Base-by-base conservation (phyloP, 2,329 filamentous ascomycete genomes). In the Plenodomus lindquistii region DNA sequence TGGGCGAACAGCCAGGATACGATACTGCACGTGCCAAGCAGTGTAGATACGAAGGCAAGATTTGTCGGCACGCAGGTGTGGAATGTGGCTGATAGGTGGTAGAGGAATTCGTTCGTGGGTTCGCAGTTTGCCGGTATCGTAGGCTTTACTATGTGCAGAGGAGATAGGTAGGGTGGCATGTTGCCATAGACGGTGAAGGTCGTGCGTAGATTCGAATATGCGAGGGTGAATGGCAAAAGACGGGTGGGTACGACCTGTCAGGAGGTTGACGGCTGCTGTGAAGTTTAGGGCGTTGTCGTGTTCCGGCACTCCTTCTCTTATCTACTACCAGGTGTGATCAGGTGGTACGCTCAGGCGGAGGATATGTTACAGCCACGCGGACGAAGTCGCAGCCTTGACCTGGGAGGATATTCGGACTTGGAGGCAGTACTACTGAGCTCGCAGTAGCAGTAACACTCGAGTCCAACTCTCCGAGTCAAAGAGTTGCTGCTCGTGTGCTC, bases 1-100 rank as follows among this genome's bases (percentile, higher is more conserved):
- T 87, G 85, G 11, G 85, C 85, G 64, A 86, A 88, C 2, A 88
- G 77, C 85, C 85, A 88, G 37, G 84, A 82, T 42, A 85, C 59
- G 51, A 88, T 87, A 61, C 83, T 86, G 51, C 84, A 72, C 0
- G 77, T 79, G 17, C 85, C 85, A 44, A 87, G 75, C 2, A 79
- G 53, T 5, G 82, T 84, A 18, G 85, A 87, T 48, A 85, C 54
- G 50, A 87, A 77, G 18, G 84, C 84, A 45, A 86, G 77, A 44
- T 81, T 79, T 16, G 83, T 85, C 11, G 85, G 85, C 37, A 87
- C 73, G 71, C 85, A 88, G 53, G 79, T 80, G 61, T 84, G 80
- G 54, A 87, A 79, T 43, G 80, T 75, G 8, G 79, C 78, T 50
- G 85, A 87, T 54, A 87, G 65, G 20, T 74, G 71, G 41, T 77